Percentiles rank a stretch among this genome's conserved stretches.
Evolutionary conservation across 2,329 filamentous ascomycete genomes (phyloP).

Genomic region (Sclerotinia borealis): DNA sequence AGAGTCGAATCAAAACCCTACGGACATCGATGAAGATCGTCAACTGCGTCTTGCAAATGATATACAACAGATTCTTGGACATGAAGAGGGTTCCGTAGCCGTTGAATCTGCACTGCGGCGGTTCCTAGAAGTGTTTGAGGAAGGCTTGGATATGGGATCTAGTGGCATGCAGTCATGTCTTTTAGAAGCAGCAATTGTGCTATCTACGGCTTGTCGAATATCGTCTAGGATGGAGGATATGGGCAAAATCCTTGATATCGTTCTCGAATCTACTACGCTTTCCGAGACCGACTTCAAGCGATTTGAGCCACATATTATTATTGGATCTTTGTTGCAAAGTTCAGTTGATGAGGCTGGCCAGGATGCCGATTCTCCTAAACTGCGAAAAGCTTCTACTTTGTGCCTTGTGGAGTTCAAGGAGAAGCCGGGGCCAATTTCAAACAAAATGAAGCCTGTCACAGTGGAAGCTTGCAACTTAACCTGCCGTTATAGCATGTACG

Average conservation of each 20-base stretch:
- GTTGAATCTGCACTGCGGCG: conserved; percentile 19
- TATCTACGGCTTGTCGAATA: conserved; percentile 18
- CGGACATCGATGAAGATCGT: conserved; percentile 5
- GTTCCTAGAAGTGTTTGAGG: conserved; percentile 25
- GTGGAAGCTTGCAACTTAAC: conserved; percentile 21
- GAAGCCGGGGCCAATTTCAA: conserved; percentile 15
- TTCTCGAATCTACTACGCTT: conserved; percentile 19
- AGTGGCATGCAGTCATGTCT: conserved; percentile 14
- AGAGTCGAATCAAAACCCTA: neutral
- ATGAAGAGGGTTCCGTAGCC: conserved; percentile 10
- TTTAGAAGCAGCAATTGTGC: conserved; percentile 17
- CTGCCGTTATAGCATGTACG: conserved; percentile 19
- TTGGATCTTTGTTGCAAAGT: conserved; percentile 16
- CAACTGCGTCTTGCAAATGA: conserved; percentile 22
- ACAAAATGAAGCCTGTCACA: conserved; percentile 17
- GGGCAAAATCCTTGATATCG: conserved; percentile 21
- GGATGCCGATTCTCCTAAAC: neutral
- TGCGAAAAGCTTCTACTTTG: conserved; percentile 23
- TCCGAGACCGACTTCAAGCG: conserved; percentile 18
- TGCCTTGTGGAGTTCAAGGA: conserved; percentile 25
- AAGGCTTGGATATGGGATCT: conserved; percentile 16
- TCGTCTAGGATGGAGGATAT: conserved; percentile 13
- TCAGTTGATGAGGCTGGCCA: neutral
- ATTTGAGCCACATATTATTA: conserved; percentile 20
- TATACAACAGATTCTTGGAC: conserved; percentile 19